Evolutionary conservation across 192 early-diverging fungal species (phyloP), one percentile per base, ranked within the genome.

Genomic region (Dispira parvispora): DNA sequence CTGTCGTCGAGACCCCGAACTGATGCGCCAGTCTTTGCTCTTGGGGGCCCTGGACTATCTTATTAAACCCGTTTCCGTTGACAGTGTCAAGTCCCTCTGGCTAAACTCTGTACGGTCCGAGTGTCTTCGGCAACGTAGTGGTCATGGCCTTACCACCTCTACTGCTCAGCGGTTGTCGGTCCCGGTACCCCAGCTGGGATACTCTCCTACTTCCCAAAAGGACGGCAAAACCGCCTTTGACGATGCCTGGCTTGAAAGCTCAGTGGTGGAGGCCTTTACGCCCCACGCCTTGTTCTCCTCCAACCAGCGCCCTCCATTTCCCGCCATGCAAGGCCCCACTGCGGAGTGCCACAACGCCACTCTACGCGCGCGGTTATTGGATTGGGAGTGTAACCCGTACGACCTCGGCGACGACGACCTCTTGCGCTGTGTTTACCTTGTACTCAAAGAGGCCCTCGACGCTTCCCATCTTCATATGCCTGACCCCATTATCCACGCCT

Each of bases 381-480:
- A 79, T 42, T 87, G 87, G 85, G 80, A 82, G 28, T 86, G 86
- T 68, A 74, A 73, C 66, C 84, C 87, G n/a, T 81, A 82, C 68
- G 80, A 82, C 54, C 69, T 84, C 26, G 65, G 68, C 26, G 71
- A 78, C 50, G 71, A 75, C 55, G 85, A 89, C 60, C 67, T 87
- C 54, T 74, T 89, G 61, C 81, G 82, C 57, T 82, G 81, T 62
- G 81, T 80, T 0, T 75, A 77, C 46, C 67, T 89, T 38, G 79
- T 89, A 62, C 79, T 89, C 65, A 76, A 85, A 69, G 80, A 85
- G 55, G 75, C 79, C 52, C 71, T 85, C 50, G 68, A 72, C 43
- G 68, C 79, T 23, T 75, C 75, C n/a, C 77, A 82, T 46, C 60
- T 87, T 26, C 73, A 67, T 54, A 75, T 86, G 46, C 71, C 80